Evolutionary conservation across 1,284 basidiomycete genomes (phyloP).

Genomic region (Inonotus obliquus): DNA sequence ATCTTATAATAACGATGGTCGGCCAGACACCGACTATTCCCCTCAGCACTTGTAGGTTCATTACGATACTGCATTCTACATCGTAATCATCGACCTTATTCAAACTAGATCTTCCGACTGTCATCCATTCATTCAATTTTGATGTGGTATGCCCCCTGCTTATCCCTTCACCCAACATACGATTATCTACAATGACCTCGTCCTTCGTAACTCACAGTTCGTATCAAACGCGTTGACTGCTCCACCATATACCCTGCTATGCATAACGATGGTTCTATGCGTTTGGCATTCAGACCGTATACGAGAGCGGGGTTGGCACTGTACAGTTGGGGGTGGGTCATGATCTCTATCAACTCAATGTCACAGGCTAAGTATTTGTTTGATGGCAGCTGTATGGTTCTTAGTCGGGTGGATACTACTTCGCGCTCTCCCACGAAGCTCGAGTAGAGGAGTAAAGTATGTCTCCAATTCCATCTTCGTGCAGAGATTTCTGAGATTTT

Average conservation of each 20-base stretch:
- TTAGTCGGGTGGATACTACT: constrained; percentile 34
- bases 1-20: constrained; percentile 32
- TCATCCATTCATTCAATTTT: constrained; percentile 37
- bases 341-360: not conserved
- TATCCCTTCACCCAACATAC: not conserved
- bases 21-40: constrained; percentile 34
- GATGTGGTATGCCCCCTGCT: constrained; percentile 22
- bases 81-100: not conserved
- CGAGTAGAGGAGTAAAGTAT: constrained; percentile 26
- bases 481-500: not conserved
- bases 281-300: constrained; percentile 33
- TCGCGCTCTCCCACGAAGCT: constrained; percentile 27
- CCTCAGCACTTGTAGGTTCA: constrained; percentile 31
- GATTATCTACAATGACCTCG: no score
- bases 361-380: not conserved
- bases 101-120: constrained; percentile 32
- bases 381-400: constrained; percentile 32
- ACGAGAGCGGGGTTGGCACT: constrained; percentile 33
- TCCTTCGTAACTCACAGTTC: constrained; percentile 18
- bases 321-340: constrained; percentile 31
- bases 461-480: not conserved
- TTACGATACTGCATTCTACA: not conserved
- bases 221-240: constrained; percentile 36
- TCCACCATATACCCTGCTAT: constrained; percentile 35
- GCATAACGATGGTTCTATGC: constrained; percentile 30